Conservation (phyloP, 208 protist species). For the Willaertia magna region DNA sequence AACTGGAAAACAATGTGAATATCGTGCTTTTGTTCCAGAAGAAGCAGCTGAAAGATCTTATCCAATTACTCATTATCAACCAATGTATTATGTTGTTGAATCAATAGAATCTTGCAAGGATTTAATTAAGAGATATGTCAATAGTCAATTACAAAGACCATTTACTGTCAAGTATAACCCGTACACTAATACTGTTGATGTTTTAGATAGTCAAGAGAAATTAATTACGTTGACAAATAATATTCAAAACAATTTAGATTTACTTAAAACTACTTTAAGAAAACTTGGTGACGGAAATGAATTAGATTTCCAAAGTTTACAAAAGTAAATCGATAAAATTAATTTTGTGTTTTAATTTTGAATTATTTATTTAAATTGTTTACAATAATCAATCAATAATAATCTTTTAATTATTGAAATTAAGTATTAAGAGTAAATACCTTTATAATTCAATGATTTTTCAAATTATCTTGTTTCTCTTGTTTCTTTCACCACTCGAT, state of each 20-base stretch:
- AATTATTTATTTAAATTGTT: too few species aligned
- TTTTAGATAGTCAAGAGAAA: not conserved
- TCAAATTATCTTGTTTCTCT: too few species aligned
- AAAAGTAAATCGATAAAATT: too few species aligned
- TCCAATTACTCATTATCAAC: slow-evolving; percentile 82
- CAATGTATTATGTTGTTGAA: slow-evolving; percentile 77
- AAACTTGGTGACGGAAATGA: too few species aligned
- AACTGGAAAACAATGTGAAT: not conserved
- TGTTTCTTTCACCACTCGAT: too few species aligned
- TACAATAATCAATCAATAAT: too few species aligned
- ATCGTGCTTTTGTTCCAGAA: slow-evolving; percentile 38
- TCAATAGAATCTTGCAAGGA: slow-evolving; percentile 70
- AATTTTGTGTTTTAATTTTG: too few species aligned
- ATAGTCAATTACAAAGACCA: not conserved
- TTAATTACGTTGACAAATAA: not conserved
- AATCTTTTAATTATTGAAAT: too few species aligned
- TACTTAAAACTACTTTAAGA: not conserved
- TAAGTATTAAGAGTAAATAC: too few species aligned
- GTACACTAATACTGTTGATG: not conserved
- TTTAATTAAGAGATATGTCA: slow-evolving; percentile 56
- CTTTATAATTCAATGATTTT: too few species aligned
- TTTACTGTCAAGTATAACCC: not conserved
- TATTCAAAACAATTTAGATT: not conserved
- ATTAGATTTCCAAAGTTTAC: too few species aligned
- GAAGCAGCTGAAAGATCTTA: slow-evolving; percentile 49